Evolutionary conservation across 225 moss, liverwort and hornwort genomes (phyloP), one percentile per base, ranked within the genome.

Genomic region (Bryum argenteum): DNA sequence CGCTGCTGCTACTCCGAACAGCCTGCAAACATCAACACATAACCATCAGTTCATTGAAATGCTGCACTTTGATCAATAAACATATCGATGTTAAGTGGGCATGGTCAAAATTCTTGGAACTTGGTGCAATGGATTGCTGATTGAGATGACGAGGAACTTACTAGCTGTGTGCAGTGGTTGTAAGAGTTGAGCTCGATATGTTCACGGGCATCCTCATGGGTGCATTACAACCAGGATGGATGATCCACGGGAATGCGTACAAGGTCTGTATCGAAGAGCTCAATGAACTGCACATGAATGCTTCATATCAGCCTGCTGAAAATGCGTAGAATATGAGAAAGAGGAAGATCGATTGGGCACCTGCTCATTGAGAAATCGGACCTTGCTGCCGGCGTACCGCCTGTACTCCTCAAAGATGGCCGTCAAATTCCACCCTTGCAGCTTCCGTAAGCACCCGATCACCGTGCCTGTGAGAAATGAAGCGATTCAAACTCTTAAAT

Each of bases 181-280:
- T 57, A 43, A 59, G 70, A 52, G 44, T 65, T 65, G 21, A 54
- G 58, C 63, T 67, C 22, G 11, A 44, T 39, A 21, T 41, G 53
- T 67, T 33, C 75, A 68, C 57, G 45, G 21, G 45, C 28, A 47
- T 64, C 79, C 66, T 69, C 9, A 58, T 23, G 38, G 20, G 28
- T 11, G 78, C 16, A 48, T 82, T 83, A 96, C 71, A 97, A 79
- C 97, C 94, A 97, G 14, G 70, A 80, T 50, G 92, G 97, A 74
- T 87, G 90, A 56, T 94, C 97, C 50, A 92, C 89, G 43, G 97
- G 97, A 40, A 97, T 92, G 42, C 91, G 86, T 40, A 97, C 97
- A 72, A 97, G 97, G 73, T 97, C 94, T 40, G 97, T 94, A 44
- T 97, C 97, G 54, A 97, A 97, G 40, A 94, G 94, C 81, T 97